These are phyloP conservation scores for Nitzschia putrida DNA, from an alignment of 108 stramenopile genomes.

Conservation along the genomic window DNA sequence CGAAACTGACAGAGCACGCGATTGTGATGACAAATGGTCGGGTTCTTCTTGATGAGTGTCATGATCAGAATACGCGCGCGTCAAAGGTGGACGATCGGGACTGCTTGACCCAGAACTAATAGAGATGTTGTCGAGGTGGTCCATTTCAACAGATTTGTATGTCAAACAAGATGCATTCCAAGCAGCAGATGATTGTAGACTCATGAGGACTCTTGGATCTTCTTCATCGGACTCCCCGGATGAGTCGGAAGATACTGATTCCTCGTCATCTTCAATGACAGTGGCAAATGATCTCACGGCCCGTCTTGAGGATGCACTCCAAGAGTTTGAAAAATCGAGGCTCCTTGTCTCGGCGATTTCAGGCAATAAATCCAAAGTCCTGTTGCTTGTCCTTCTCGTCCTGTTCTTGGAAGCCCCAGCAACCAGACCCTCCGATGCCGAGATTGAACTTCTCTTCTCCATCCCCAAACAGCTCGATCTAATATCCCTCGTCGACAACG, in stretches of 20 bases:
- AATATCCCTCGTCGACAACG: no score
- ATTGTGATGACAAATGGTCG: constrained; percentile 1
- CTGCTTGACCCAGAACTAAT: no score
- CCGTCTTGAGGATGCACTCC: background rate
- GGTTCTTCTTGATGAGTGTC: no score
- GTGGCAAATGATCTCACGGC: background rate
- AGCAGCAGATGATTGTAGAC: background rate
- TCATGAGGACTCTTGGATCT: background rate
- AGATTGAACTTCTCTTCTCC: background rate
- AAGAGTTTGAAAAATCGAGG: background rate
- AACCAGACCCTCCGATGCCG: background rate
- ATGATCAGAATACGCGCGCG: no score
- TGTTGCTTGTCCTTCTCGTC: constrained; percentile 6
- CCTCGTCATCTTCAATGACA: constrained; percentile 4
- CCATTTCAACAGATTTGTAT: no score
- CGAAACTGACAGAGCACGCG: background rate
- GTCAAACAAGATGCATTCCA: background rate
- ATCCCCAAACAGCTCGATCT: no score
- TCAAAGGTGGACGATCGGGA: background rate
- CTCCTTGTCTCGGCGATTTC: constrained; percentile 7
- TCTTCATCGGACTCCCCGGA: background rate
- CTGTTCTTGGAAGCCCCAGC: background rate
- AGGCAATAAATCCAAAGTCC: constrained; percentile 1
- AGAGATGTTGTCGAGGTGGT: no score
- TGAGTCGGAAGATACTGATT: constrained; percentile 6